Evolutionary conservation across 352 stramenopile genomes (phyloP), one percentile per base, ranked within the genome.

Genomic region (Phytopythium vexans): DNA sequence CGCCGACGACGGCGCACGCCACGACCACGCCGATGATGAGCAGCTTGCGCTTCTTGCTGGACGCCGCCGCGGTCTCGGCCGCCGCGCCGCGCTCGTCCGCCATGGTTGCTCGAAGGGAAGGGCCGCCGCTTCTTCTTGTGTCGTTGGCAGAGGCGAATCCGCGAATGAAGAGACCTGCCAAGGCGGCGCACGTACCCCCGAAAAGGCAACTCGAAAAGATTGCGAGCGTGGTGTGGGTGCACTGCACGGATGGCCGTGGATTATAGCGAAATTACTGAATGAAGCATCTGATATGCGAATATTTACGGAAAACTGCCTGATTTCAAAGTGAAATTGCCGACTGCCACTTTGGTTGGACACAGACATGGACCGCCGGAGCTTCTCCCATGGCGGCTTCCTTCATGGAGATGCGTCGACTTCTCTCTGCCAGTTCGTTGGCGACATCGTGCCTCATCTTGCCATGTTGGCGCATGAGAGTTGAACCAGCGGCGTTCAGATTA

Each of bases 1-100:
- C 69, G 9, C 72, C 72, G 10, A 69, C 68, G 32, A 82, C 55
- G 35, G 72, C 72, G 49, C 61, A 79, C 21, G 77, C 49, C 54
- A 74, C 70, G 31, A 82, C 69, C 6, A 79, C 52, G 33, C 58
- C 51, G 11, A 50, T 41, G 49, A 79, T 73, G 12, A 82, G 53
- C 14, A 70, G 61, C 52, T 77, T 79, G 51, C 74, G 74, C 48
- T 79, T 56, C 45, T 44, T 47, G 37, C 36, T 59, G 8, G 52
- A 41, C 34, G 52, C 6, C 31, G 36, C 50, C 15, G 39, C 48
- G 34, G 39, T 21, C 21, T 46, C 37, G 35, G 48, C 21, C 35
- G 47, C 11, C 37, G 16, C 39, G 46, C 36, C 46, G 4, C 32
- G 34, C 46, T 52, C 36, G 21, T 27, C 21, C 21, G 21, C 21